Evolutionary conservation across 345 rosid genomes (phyloP), one percentile per base, ranked within the genome.

Genomic region (Mercurialis annua): DNA sequence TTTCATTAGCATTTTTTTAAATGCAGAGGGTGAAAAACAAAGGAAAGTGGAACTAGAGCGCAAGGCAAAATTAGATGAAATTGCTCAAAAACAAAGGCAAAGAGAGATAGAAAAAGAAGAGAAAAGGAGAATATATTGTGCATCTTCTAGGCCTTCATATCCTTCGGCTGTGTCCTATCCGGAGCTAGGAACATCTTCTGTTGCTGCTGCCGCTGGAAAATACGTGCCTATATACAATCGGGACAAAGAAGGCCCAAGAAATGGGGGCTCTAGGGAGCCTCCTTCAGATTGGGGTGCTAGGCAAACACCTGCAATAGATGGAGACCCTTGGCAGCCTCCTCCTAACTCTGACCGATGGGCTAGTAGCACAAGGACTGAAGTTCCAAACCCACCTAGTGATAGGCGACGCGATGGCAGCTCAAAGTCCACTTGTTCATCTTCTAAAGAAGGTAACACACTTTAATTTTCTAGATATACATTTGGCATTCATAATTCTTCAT

Each of bases 81-180:
- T 92, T 10, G 94, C 87, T 74, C 94, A 88, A 71, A 92, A 80
- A 83, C 98, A 92, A 86, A 82, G 91, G 67, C 99, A 88, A 56
- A 90, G 91, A 71, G 96, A 92, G 73, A 64, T 53, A 55, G 99
- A 95, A 73, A 17, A 81, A 61, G 98, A 92, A 44, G 99, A 95
- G 76, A 95, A 86, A 68, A 78, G 78, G 67, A 83, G 77, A 66
- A 31, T 71, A 42, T 31, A 46, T 14, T 86, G 78, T 29, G 91
- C 70, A 52, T 72, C 73, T 6, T 18, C 86, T 67, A 77, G 79
- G 76, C 78, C 84, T 6, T 72, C 63, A 40, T 83, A 84, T 65
- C 76, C 74, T 55, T 80, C 88, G 53, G 44, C 73, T 14, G 81
- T 29, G 12, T 46, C 77, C 29, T 79, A 33, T 48, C 59, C 79